Conservation (phyloP, 2,329 filamentous ascomycete genomes). For the Ilyonectria robusta region DNA sequence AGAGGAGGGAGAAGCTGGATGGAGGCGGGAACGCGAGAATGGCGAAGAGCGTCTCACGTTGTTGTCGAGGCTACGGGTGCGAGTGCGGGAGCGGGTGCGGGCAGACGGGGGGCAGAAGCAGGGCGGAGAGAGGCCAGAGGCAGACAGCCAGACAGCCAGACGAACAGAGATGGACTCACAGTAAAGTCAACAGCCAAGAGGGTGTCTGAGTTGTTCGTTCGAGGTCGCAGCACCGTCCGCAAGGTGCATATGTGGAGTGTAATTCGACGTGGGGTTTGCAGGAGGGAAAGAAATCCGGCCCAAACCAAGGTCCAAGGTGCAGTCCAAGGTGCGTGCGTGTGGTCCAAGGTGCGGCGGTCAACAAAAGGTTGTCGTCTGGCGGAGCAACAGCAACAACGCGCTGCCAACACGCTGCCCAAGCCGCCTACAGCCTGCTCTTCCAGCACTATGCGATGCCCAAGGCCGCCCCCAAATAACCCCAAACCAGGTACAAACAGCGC, state of each 20-base stretch:
- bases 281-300: slow-evolving; percentile 45
- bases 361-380: slow-evolving; percentile 34
- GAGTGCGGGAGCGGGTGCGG: slow-evolving; percentile 27
- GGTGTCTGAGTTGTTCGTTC: slow-evolving; percentile 52
- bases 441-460: slow-evolving; percentile 18
- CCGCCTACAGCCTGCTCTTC: neutral
- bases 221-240: slow-evolving; percentile 43
- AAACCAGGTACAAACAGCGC: neutral
- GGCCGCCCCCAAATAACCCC: neutral
- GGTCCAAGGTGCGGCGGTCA: slow-evolving; percentile 22
- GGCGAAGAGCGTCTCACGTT: slow-evolving; percentile 24
- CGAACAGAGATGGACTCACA: slow-evolving; percentile 3
- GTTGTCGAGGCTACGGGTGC: slow-evolving; percentile 31
- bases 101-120: slow-evolving; percentile 11
- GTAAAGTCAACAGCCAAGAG: slow-evolving; percentile 36
- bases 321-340: neutral
- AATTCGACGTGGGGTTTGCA: slow-evolving; percentile 56
- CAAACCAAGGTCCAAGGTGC: slow-evolving; percentile 29
- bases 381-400: slow-evolving; percentile 23
- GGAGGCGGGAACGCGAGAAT: slow-evolving; percentile 25
- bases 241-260: slow-evolving; percentile 50
- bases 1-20: slow-evolving; percentile 13
- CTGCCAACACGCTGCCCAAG: neutral
- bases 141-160: neutral
- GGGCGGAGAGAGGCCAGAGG: slow-evolving; percentile 11